These are phyloP conservation scores for Melanogaster broomeanus DNA, from an alignment of 768 basidiomycete species.

Conservation along the genomic window DNA sequence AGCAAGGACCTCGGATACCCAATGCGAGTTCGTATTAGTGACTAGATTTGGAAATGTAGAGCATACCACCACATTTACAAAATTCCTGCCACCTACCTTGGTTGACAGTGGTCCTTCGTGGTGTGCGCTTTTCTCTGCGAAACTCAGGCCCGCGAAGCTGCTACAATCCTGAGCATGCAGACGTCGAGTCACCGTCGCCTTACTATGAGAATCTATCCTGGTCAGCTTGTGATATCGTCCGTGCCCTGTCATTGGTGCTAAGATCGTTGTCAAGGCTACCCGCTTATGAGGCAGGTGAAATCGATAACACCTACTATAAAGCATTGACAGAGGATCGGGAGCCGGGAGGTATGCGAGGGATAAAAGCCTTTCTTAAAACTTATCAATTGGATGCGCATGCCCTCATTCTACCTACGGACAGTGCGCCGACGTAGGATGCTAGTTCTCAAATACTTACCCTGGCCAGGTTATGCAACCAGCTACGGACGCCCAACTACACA, in stretches of 20 bases:
- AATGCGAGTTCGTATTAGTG: no score
- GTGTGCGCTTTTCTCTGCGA: no score
- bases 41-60: no score
- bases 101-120: no score
- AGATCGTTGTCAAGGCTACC: slow-evolving; percentile 16
- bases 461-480: slow-evolving; percentile 49
- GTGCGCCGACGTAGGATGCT: slow-evolving; percentile 16
- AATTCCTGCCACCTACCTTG: no score
- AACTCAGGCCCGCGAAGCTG: no score
- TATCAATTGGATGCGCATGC: slow-evolving; percentile 56
- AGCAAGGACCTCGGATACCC: no score
- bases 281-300: slow-evolving; percentile 24
- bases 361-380: slow-evolving; percentile 50
- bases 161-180: no score
- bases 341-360: slow-evolving; percentile 51
- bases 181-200: slow-evolving; percentile 43
- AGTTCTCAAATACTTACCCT: not conserved
- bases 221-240: slow-evolving; percentile 21
- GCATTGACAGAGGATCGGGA: slow-evolving; percentile 49
- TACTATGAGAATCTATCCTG: slow-evolving; percentile 39
- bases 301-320: slow-evolving; percentile 44
- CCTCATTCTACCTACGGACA: slow-evolving; percentile 47
- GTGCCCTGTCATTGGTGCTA: slow-evolving; percentile 1
- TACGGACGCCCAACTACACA: slow-evolving; percentile 51
- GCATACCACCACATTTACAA: no score